Evolutionary conservation across 2,329 filamentous ascomycete genomes (phyloP), one percentile per base, ranked within the genome.

Genomic region (Colletotrichum sp.): DNA sequence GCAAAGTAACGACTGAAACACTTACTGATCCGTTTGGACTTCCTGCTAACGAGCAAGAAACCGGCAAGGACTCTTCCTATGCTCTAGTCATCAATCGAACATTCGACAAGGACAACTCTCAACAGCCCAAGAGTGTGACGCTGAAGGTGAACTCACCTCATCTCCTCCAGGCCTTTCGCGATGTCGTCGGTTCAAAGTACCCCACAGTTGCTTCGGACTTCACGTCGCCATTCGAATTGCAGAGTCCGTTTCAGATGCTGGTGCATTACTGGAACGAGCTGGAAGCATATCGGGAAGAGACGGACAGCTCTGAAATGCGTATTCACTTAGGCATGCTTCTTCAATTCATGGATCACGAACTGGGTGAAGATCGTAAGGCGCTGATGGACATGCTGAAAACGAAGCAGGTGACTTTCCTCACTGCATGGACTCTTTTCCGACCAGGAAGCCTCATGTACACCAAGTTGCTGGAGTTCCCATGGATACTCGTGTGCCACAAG

Each of bases 251-350:
- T 60, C 69, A 76, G 66, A 82, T 83, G 79, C 76, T 82, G 9
- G 73, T 75, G 7, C 80, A 82, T 48, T 79, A 82, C 61, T 82
- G 80, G 80, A 74, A 81, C 8, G 79, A 79, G 18, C 69, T 83
- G 6, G 71, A 82, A 4, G 72, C 76, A 27, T 80, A 82, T 39
- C 79, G 78, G 22, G 30, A 66, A 16, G 70, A 71, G 16, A 27
- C 68, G 6, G 36, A 66, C 12, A 68, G 77, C 13, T 36, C 48
- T 0, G 62, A 71, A 6, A 66, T 56, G 10, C 76, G 77, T 18
- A 61, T 77, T 30, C 80, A 83, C 56, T 30, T 82, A 3, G 78
- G 80, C 30, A 78, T 82, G 3, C 78, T 83, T 3, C 81, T 82
- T 32, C 75, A 79, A 4, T 82, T 83, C 72, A 83, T 83, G 80